Evolutionary conservation across 257 asterid genomes (phyloP).

Genomic region (Solanum appendiculatum): DNA sequence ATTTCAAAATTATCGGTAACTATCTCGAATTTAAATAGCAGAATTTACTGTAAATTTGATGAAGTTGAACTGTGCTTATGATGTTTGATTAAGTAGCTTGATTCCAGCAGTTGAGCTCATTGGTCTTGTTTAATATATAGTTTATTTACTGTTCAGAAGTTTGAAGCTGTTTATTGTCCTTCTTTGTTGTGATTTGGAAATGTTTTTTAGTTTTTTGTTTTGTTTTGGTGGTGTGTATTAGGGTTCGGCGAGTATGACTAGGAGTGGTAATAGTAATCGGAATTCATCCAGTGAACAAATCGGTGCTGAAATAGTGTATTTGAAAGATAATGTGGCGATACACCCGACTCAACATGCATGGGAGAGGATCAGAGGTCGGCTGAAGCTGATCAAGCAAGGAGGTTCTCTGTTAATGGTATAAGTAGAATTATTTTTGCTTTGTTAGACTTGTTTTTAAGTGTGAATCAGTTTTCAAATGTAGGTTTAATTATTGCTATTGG

Average conservation of each 20-base stretch:
- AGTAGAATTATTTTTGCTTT: neutral
- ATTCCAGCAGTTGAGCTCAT: neutral
- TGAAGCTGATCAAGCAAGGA: conserved; percentile 89
- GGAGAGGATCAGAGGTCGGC: conserved; percentile 92
- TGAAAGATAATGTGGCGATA: conserved; percentile 91
- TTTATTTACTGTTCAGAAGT: neutral
- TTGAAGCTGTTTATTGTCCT: neutral
- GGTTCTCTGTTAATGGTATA: conserved; percentile 71
- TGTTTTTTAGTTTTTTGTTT: neutral
- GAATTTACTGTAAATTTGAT: neutral
- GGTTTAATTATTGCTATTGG: neutral
- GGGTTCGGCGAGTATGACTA: conserved; percentile 53
- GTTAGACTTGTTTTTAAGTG: neutral
- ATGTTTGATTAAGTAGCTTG: neutral
- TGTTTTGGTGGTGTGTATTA: conserved; percentile 14
- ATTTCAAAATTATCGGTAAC: neutral
- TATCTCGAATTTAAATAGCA: neutral
- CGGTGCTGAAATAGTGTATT: conserved; percentile 65
- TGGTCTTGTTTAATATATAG: neutral
- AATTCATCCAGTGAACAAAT: conserved; percentile 54
- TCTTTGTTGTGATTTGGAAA: neutral
- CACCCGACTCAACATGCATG: conserved; percentile 90
- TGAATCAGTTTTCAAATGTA: neutral
- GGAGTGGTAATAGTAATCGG: conserved; percentile 36
- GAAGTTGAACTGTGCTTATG: neutral